Conservation (phyloP, 1,284 basidiomycete species). For the Entoloma clypeatum region DNA sequence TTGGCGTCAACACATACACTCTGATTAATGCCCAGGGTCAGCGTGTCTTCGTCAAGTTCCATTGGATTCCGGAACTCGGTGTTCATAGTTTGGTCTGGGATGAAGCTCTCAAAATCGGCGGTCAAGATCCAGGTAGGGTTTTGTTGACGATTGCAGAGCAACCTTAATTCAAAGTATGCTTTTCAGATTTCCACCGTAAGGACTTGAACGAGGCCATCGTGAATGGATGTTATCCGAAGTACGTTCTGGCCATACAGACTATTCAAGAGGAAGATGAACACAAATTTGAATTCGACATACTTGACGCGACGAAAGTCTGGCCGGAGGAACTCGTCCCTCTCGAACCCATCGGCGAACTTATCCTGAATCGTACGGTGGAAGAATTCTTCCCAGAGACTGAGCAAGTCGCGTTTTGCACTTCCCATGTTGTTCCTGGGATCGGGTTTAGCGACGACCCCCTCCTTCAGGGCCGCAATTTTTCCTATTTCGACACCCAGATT, state of each 20-base stretch:
- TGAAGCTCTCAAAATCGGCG: slow-evolving; percentile 78
- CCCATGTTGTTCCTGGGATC: slow-evolving; percentile 79
- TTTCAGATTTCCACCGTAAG: slow-evolving; percentile 72
- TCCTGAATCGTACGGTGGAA: slow-evolving; percentile 61
- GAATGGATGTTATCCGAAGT: slow-evolving; percentile 64
- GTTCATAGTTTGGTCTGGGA: slow-evolving; percentile 85
- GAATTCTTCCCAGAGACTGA: slow-evolving; percentile 85
- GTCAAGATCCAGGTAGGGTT: slow-evolving; percentile 65
- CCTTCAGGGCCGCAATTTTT: slow-evolving; percentile 81
- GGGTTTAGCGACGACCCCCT: slow-evolving; percentile 80
- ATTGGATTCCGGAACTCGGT: slow-evolving; percentile 78
- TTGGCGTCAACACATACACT: slow-evolving; percentile 81
- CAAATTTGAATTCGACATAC: slow-evolving; percentile 77
- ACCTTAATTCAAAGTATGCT: slow-evolving; percentile 2
- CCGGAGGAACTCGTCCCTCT: slow-evolving; percentile 77
- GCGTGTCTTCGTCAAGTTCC: slow-evolving; percentile 81
- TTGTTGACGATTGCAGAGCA: slow-evolving; percentile 1
- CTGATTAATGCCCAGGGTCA: slow-evolving; percentile 64
- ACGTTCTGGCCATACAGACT: slow-evolving; percentile 75
- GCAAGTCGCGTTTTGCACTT: slow-evolving; percentile 80
- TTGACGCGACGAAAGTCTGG: slow-evolving; percentile 84
- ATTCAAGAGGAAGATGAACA: slow-evolving; percentile 67
- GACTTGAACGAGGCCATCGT: slow-evolving; percentile 77
- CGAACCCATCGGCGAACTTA: slow-evolving; percentile 71
- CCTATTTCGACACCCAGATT: slow-evolving; percentile 80